These are phyloP conservation scores for Globisporangium paddicum DNA, from an alignment of 352 stramenopile species.

Conservation along the genomic window DNA sequence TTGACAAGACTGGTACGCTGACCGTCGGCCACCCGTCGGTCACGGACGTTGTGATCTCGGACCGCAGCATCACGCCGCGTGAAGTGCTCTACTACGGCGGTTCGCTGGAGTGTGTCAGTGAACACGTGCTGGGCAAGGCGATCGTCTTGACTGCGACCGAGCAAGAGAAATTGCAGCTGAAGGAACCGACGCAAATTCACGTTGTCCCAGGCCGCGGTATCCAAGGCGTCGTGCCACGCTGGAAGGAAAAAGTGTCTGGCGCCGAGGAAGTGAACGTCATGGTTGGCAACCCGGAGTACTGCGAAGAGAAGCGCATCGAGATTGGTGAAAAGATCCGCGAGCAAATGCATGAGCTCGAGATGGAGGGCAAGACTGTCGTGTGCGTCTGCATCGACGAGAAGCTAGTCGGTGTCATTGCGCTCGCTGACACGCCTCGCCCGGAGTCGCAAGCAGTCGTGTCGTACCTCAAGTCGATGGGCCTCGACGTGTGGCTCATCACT, in stretches of 20 bases:
- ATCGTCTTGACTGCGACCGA: conserved; percentile 77
- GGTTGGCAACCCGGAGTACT: conserved; percentile 76
- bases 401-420: conserved; percentile 65
- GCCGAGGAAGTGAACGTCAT: conserved; percentile 40
- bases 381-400: conserved; percentile 69
- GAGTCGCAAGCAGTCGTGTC: conserved; percentile 72
- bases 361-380: conserved; percentile 84
- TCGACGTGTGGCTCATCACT: conserved; percentile 86
- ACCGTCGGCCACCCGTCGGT: conserved; percentile 81
- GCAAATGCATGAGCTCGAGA: conserved; percentile 79
- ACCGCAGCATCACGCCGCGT: conserved; percentile 53
- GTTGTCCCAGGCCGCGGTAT: conserved; percentile 78
- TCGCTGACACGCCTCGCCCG: conserved; percentile 69
- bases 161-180: conserved; percentile 65
- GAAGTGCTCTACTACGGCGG: conserved; percentile 79
- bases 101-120: conserved; percentile 78
- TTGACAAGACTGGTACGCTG: conserved; percentile 93
- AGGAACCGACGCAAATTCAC: conserved; percentile 69
- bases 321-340: conserved; percentile 54
- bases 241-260: conserved; percentile 12
- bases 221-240: conserved; percentile 47
- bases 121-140: conserved; percentile 81
- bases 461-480: conserved; percentile 72
- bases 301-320: conserved; percentile 72
- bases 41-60: conserved; percentile 68